These are phyloP conservation scores for Lodderomyces elongisporus DNA, from an alignment of 1,139 yeast genomes.

Conservation along the genomic window DNA sequence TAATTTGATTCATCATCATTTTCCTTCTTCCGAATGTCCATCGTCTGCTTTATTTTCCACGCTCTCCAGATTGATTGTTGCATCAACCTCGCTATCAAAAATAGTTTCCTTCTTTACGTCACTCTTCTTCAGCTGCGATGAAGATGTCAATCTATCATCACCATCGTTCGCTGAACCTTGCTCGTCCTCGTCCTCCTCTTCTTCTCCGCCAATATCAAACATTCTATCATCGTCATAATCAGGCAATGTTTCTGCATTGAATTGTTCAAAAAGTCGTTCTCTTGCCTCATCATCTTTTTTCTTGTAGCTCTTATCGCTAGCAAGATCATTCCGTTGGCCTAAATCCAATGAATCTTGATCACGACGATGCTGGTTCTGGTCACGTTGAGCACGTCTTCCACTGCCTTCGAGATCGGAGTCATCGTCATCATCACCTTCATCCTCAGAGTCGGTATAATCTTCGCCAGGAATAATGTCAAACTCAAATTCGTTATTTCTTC, in stretches of 20 bases:
- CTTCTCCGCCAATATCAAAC: slow-evolving; percentile 35
- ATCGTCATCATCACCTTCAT: slow-evolving; percentile 19
- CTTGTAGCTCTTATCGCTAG: slow-evolving; percentile 7
- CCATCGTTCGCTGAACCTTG: neutral
- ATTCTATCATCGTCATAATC: slow-evolving; percentile 41
- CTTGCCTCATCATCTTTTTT: slow-evolving; percentile 29
- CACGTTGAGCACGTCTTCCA: slow-evolving; percentile 6
- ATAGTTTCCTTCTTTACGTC: neutral
- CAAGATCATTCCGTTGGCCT: slow-evolving; percentile 19
- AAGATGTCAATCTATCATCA: neutral
- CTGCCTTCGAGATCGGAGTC: slow-evolving; percentile 8
- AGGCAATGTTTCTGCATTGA: slow-evolving; percentile 35
- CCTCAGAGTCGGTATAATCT: slow-evolving; percentile 41
- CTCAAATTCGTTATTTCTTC: slow-evolving; percentile 72
- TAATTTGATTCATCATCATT: no score
- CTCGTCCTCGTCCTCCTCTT: slow-evolving; percentile 4
- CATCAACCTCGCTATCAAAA: neutral
- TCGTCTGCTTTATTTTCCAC: no score
- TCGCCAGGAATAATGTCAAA: slow-evolving; percentile 74
- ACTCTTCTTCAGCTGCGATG: no score
- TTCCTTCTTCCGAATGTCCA: no score
- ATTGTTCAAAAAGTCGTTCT: slow-evolving; percentile 37
- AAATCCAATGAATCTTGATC: slow-evolving; percentile 24
- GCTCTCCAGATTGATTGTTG: no score
- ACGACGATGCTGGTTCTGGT: neutral